Base-by-base conservation (phyloP, 1,139 yeast genomes). In the Casaregolazyma lundiana region DNA sequence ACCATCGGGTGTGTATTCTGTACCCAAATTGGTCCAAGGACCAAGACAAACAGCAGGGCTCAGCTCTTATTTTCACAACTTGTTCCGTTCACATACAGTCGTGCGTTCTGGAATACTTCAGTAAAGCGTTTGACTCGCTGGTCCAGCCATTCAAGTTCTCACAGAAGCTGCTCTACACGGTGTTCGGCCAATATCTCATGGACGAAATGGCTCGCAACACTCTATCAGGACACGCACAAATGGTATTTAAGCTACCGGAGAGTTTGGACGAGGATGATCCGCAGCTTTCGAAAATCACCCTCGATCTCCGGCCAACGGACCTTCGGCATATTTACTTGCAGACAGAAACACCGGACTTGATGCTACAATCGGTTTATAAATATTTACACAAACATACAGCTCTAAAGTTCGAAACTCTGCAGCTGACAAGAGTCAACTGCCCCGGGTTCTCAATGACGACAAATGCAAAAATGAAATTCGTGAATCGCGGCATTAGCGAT, bases 341-440 rank as follows among this genome's bases (percentile, higher is more conserved):
- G n/a, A 20, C 13, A 5, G 36, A 32, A 13, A 35, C 42, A n/a
- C 44, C 41, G n/a, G 43, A 41, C n/a, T 41, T 49, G 11, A 32
- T 50, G 5, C 30, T 53, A 6, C 45, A 46, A 6, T 42, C 45
- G 6, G 41, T 57, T 9, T 50, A 47, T 39, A 35, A 50, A 22
- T 52, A 57, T 38, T 44, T 58, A 36, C 40, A 38, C 19, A 29
- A 30, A 15, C 38, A 46, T 35, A 52, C 56, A 9, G 50, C 55
- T 8, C 43, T 57, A 3, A 50, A 46, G 29, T 55, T 57, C 34
- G 36, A 37, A 29, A 37, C 50, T 13, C 46, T 57, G 20, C 34
- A 40, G 13, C 50, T 57, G 21, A 45, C 45, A 6, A 49, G 57
- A n/a, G 48, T 57, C 37, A 53, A 53, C 41, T 57, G 60, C 36